Conservation (phyloP, 495 filamentous ascomycete species). For the Xylaria sp. region DNA sequence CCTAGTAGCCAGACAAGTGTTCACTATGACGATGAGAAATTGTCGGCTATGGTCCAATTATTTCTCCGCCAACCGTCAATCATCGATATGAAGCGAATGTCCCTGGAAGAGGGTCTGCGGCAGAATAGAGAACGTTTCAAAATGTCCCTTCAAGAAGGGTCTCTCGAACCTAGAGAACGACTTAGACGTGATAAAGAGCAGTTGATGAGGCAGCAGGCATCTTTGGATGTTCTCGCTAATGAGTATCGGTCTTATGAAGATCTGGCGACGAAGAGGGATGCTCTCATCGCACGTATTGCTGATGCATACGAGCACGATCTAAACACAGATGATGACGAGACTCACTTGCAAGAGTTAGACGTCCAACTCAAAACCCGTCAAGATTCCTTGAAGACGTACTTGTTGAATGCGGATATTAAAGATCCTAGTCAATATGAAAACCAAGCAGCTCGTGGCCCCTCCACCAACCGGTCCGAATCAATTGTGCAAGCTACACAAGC, state of each 20-base stretch:
- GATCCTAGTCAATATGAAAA: slow-evolving; percentile 42
- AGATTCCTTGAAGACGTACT: slow-evolving; percentile 34
- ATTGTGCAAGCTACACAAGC: slow-evolving; percentile 39
- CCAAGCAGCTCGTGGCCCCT: slow-evolving; percentile 8
- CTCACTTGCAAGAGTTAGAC: slow-evolving; percentile 44
- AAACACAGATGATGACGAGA: slow-evolving; percentile 50
- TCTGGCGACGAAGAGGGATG: slow-evolving; percentile 41
- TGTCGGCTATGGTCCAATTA: slow-evolving; percentile 40
- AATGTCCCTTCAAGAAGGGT: slow-evolving; percentile 40
- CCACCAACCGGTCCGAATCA: slow-evolving; percentile 24
- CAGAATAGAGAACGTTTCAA: slow-evolving; percentile 46
- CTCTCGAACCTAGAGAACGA: slow-evolving; percentile 41
- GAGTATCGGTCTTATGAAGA: slow-evolving; percentile 42
- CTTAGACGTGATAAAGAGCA: slow-evolving; percentile 46
- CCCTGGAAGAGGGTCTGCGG: slow-evolving; percentile 37
- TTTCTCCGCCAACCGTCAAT: slow-evolving; percentile 44
- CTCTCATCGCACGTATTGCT: slow-evolving; percentile 44
- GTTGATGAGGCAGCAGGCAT: slow-evolving; percentile 42
- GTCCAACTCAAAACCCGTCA: slow-evolving; percentile 41
- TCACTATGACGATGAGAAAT: slow-evolving; percentile 34
- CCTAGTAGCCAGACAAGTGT: slow-evolving; percentile 18
- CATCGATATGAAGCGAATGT: slow-evolving; percentile 39
- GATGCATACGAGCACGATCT: slow-evolving; percentile 47
- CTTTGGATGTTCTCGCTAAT: slow-evolving; percentile 38
- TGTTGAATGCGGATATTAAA: slow-evolving; percentile 47